These are phyloP conservation scores for Oryza meyeriana DNA, from an alignment of 176 grass and related monocot species.

Conservation along the genomic window DNA sequence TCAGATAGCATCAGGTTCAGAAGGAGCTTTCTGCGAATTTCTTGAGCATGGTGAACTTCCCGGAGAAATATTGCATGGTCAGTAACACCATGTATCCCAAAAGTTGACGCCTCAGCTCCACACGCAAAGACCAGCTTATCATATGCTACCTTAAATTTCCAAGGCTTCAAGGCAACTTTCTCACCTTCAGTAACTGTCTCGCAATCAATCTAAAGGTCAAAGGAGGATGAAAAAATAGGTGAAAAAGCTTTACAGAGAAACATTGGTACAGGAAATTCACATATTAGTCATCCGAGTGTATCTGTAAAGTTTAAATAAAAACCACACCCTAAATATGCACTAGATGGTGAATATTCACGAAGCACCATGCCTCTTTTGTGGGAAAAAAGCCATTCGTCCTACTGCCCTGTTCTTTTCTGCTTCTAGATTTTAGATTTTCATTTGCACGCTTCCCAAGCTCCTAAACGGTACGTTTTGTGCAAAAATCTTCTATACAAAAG, in stretches of 20 bases:
- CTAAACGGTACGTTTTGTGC: too few relatives aligned
- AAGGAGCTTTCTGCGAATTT: conserved; percentile 88
- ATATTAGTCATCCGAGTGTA: neutral
- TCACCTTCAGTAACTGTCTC: conserved; percentile 67
- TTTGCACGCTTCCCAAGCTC: too few relatives aligned
- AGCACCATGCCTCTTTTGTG: neutral
- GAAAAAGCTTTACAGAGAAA: neutral
- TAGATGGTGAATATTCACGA: neutral
- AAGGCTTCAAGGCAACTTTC: conserved; percentile 56
- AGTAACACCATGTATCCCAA: conserved; percentile 77
- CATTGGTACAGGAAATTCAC: neutral
- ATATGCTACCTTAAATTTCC: conserved; percentile 95
- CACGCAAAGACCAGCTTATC: conserved; percentile 90
- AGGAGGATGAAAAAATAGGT: conserved; percentile 12
- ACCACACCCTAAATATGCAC: neutral
- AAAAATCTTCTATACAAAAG: too few relatives aligned
- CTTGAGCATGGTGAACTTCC: conserved; percentile 91
- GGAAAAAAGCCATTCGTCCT: neutral
- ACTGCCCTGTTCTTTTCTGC: too few relatives aligned
- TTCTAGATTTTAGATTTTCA: too few relatives aligned
- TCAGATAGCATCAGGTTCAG: conserved; percentile 96
- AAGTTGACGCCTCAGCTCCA: conserved; percentile 90
- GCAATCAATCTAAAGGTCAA: conserved; percentile 72
- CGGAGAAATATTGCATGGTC: conserved; percentile 93
- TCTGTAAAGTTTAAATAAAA: neutral